These are phyloP conservation scores for Paracoccidioides brasiliensis DNA, from an alignment of 2,329 filamentous ascomycete genomes.

Conservation along the genomic window DNA sequence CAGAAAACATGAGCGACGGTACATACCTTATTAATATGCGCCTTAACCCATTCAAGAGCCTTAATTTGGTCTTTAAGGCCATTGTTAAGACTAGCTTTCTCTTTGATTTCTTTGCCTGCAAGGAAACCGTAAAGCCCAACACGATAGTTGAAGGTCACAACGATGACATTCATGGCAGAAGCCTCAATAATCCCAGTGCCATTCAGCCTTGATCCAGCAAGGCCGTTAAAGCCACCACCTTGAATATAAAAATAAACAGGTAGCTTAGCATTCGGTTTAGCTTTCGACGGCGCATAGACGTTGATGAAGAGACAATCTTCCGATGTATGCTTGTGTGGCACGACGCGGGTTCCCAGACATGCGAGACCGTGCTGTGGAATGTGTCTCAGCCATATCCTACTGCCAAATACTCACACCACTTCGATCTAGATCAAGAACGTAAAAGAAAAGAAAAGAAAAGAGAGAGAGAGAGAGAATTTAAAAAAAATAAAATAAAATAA, in stretches of 20 bases:
- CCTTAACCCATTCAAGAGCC: slow-evolving; percentile 55
- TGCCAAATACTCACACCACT: neutral
- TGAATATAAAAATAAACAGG: slow-evolving; percentile 54
- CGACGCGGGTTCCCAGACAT: slow-evolving; percentile 57
- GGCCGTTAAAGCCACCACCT: slow-evolving; percentile 48
- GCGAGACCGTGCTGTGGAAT: slow-evolving; percentile 26
- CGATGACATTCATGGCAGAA: slow-evolving; percentile 47
- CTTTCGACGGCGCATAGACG: slow-evolving; percentile 26
- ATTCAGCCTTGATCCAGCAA: slow-evolving; percentile 48
- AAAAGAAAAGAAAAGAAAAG: neutral
- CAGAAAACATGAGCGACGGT: neutral
- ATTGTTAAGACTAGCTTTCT: slow-evolving; percentile 47
- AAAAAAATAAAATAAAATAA: neutral
- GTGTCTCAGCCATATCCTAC: slow-evolving; percentile 7
- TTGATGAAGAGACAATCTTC: slow-evolving; percentile 33
- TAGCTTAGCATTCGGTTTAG: slow-evolving; percentile 33
- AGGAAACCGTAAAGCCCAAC: slow-evolving; percentile 64
- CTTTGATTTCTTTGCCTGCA: slow-evolving; percentile 41
- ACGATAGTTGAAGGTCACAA: slow-evolving; percentile 64
- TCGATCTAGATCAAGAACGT: neutral
- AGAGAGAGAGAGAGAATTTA: no score
- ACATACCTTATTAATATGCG: slow-evolving; percentile 42
- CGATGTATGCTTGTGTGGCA: slow-evolving; percentile 40
- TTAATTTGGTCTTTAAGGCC: slow-evolving; percentile 59
- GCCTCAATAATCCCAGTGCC: slow-evolving; percentile 49